Evolutionary conservation across 768 basidiomycete species (phyloP), one percentile per base, ranked within the genome.

Genomic region (Lyophyllum decastes): DNA sequence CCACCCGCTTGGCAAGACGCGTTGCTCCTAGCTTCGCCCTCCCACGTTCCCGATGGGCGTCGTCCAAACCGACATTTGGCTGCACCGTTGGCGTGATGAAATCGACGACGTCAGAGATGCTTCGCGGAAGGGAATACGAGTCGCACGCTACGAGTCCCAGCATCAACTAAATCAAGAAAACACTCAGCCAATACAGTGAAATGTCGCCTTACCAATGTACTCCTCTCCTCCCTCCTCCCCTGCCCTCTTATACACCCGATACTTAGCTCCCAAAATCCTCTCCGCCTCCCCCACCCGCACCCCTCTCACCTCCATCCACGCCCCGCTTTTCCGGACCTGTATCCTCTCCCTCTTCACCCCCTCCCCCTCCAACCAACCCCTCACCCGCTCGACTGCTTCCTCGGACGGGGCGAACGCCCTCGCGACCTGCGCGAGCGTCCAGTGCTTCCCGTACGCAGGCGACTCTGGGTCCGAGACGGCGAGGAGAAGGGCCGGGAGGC

Each of bases 391-490:
- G 12, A 62, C 57, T 1, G 68, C 65, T 17, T 71, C 68, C 14
- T 61, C 19, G 0, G 61, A 55, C 2, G 76, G 75, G 0, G 68
- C 67, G 54, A 77, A 77, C 7, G 63, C 62, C 17, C 68, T 58
- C 0, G 65, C 66, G 24, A 78, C 63, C 26, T 66, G 50, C 11
- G 61, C 61, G 0, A 71, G 65, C 7, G 69, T 64, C 74, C 72
- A 76, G 64, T 76, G 75, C 19, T 70, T 54, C 9, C 72, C 72
- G 46, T 73, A 78, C 2, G 61, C 60, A 1, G 73, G 67, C 10
- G 73, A 75, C n/a, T 60, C 48, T 3, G 77, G 77, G 55, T 77
- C 65, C 5, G 76, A 71, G 9, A 77, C 67, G 11, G 71, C 64
- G 27, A 72, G 58, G 35, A 78, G 67, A 17, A 66, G 56, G 9